These are phyloP conservation scores for Pichia sp. DNA, from an alignment of 1,139 yeast species.

Conservation along the genomic window DNA sequence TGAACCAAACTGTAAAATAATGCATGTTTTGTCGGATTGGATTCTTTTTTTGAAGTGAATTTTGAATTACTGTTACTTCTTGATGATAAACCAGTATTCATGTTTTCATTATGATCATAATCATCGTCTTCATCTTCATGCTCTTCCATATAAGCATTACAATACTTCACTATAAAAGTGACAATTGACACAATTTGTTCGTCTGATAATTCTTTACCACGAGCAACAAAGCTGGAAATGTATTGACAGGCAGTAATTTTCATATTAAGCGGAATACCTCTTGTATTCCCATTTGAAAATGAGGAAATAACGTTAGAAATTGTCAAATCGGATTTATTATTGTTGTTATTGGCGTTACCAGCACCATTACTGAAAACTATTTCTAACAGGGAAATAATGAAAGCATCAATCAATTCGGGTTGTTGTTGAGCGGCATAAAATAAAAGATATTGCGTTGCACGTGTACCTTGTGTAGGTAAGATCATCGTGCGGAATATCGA, in stretches of 20 bases:
- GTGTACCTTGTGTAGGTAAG: conserved; percentile 87
- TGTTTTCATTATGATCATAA: conserved; percentile 53
- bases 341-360: conserved; percentile 16
- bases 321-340: conserved; percentile 1
- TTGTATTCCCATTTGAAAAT: neutral
- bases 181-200: conserved; percentile 73
- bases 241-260: conserved; percentile 89
- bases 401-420: conserved; percentile 78
- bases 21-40: conserved; percentile 12
- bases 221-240: conserved; percentile 81
- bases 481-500: conserved; percentile 75
- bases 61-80: neutral
- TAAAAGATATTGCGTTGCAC: conserved; percentile 77
- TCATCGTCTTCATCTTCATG: conserved; percentile 56
- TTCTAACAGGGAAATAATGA: conserved; percentile 73
- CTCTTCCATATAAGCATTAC: conserved; percentile 78
- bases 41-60: neutral
- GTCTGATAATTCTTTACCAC: conserved; percentile 68
- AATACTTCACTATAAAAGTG: conserved; percentile 75
- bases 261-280: conserved; percentile 34
- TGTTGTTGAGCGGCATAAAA: conserved; percentile 80
- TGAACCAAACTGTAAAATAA: conserved; percentile 92
- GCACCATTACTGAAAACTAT: conserved; percentile 48
- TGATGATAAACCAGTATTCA: neutral
- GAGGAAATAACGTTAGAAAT: neutral